Conservation (phyloP, 345 rosid genomes). For the Aquilaria yunnanensis region DNA sequence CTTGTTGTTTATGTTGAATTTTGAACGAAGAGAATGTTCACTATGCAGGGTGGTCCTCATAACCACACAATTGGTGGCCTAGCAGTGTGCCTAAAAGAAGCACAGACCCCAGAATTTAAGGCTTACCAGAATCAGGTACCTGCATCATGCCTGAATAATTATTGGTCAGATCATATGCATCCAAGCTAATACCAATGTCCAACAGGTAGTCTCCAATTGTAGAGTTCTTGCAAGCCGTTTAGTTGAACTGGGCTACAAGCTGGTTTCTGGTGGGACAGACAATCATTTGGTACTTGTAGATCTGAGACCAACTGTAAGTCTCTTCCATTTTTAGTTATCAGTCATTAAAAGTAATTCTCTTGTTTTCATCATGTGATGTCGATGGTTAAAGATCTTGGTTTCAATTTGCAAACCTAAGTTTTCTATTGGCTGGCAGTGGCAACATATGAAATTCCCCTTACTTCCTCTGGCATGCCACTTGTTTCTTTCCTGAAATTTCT, state of each 20-base stretch:
- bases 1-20: too few relatives aligned
- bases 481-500: too few relatives aligned
- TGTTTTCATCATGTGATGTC: too few relatives aligned
- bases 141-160: neutral
- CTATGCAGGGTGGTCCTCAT: constrained; percentile 89
- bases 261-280: constrained; percentile 93
- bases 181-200: constrained; percentile 3
- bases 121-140: constrained; percentile 74
- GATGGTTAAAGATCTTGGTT: too few relatives aligned
- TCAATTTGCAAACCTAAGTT: neutral
- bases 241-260: constrained; percentile 65
- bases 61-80: constrained; percentile 93
- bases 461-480: too few relatives aligned
- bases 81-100: constrained; percentile 88
- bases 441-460: neutral
- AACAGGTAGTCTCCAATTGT: constrained; percentile 76
- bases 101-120: constrained; percentile 62
- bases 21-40: neutral
- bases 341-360: too few relatives aligned
- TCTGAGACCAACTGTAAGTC: constrained; percentile 72
- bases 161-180: neutral
- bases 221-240: constrained; percentile 66
- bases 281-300: constrained; percentile 92
- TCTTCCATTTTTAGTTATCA: neutral
- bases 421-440: neutral